These are phyloP conservation scores for Nepenthes mirabilis DNA, from an alignment of 148 eudicot species.

Conservation along the genomic window DNA sequence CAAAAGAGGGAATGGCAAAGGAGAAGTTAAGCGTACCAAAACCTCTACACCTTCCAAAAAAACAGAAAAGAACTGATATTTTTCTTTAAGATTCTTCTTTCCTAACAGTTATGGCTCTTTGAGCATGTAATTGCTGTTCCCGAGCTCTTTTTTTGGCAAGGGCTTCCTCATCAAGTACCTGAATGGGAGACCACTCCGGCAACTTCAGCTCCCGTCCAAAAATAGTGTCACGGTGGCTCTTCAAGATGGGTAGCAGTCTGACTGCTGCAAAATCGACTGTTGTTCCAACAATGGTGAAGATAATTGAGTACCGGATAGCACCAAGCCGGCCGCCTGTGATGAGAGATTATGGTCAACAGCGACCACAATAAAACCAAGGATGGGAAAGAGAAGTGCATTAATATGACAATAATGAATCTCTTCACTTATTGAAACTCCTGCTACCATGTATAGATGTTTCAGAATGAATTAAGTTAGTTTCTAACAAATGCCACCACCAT, in stretches of 20 bases:
- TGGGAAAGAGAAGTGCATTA: no score
- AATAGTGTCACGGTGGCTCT: constrained; percentile 28
- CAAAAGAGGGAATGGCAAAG: no score
- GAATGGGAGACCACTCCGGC: constrained; percentile 95
- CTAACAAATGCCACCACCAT: no score
- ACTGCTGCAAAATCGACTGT: constrained; percentile 56
- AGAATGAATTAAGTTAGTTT: no score
- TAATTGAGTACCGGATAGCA: constrained; percentile 61
- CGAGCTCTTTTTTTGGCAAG: constrained; percentile 76
- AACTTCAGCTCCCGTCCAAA: constrained; percentile 29
- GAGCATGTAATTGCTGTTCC: constrained; percentile 56
- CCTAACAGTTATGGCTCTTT: constrained; percentile 35
- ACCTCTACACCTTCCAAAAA: no score
- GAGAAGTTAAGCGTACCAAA: no score
- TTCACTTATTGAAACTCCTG: no score
- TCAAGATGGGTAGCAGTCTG: constrained; percentile 43
- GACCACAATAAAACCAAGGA: background rate
- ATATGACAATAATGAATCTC: no score
- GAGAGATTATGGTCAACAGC: background rate
- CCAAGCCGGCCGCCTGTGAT: constrained; percentile 54
- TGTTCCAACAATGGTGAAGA: constrained; percentile 70
- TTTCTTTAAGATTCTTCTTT: constrained; percentile 36
- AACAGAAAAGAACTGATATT: background rate
- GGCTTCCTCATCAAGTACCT: constrained; percentile 84
- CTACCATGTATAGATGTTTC: no score